Percentiles rank a stretch among this genome's conserved stretches.
Conservation (phyloP, 2,329 filamentous ascomycete genomes). For the Cercospora zeina region DNA sequence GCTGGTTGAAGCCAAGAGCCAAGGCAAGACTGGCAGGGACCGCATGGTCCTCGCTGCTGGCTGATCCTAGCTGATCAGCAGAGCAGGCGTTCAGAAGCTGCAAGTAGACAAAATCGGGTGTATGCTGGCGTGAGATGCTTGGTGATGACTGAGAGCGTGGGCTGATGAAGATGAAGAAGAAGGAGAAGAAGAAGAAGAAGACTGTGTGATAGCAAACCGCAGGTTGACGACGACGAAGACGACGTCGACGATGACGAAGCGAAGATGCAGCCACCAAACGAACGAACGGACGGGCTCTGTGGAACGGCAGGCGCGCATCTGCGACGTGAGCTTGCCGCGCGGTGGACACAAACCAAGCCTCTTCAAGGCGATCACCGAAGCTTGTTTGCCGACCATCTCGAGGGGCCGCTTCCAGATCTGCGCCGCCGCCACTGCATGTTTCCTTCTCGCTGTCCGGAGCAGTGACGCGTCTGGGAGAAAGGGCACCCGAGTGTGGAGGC, state of each 20-base stretch:
- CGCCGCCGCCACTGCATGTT: too few relatives aligned
- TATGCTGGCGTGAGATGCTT: conserved; percentile 3
- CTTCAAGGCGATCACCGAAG: conserved; percentile 6
- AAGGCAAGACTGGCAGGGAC: conserved; percentile 17
- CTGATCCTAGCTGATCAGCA: not conserved
- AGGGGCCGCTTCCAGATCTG: not conserved
- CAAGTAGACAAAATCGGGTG: not conserved
- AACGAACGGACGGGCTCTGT: not conserved
- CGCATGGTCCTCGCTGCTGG: conserved; percentile 17
- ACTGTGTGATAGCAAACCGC: not conserved
- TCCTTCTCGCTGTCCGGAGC: too few relatives aligned
- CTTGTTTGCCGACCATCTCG: not conserved
- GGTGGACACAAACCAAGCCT: not conserved
- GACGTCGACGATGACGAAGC: conserved; percentile 1
- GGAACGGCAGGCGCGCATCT: not conserved
- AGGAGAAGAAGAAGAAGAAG: not conserved
- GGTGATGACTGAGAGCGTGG: not conserved
- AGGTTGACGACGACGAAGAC: not conserved
- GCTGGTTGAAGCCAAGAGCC: conserved; percentile 25
- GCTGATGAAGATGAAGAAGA: not conserved
- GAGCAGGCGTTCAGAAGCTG: not conserved
- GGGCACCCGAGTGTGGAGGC: too few relatives aligned
- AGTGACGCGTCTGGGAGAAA: too few relatives aligned
- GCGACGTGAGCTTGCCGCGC: not conserved
- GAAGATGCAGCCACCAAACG: not conserved